These are phyloP conservation scores for Entrophospora sp. DNA, from an alignment of 192 early-diverging fungal species.

Conservation along the genomic window DNA sequence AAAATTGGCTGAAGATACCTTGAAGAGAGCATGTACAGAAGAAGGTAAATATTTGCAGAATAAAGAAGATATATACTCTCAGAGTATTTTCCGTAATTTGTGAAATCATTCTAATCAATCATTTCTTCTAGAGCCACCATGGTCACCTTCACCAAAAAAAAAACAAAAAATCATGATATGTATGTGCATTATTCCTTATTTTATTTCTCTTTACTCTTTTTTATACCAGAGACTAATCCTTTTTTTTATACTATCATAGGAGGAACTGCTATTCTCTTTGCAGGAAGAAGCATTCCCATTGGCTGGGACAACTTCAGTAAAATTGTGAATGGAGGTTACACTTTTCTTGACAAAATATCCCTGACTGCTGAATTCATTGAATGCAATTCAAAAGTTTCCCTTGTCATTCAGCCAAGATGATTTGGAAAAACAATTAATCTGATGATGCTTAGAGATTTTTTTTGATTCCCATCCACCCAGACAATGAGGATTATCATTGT, in stretches of 20 bases:
- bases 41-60: neutral
- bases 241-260: constrained; percentile 8
- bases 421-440: constrained; percentile 19
- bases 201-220: constrained; percentile 7
- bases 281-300: neutral
- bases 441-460: constrained; percentile 15
- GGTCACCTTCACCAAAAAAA: neutral
- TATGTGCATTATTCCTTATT: neutral
- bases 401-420: neutral
- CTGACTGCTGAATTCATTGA: constrained; percentile 12
- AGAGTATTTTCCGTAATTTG: neutral
- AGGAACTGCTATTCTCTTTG: neutral
- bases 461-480: constrained; percentile 2
- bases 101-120: constrained; percentile 6
- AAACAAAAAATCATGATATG: constrained; percentile 1
- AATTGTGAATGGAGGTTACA: neutral
- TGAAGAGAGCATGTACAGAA: neutral
- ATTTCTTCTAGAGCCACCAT: neutral
- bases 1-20: too few species aligned
- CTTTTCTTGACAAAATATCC: constrained; percentile 9
- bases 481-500: too few species aligned
- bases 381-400: neutral
- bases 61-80: neutral
- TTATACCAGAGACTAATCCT: neutral
- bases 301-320: neutral